A percentile compares a stretch with the other conserved stretches of the same genome.
These are phyloP conservation scores for Dichotomocladium elegans DNA, from an alignment of 371 early-diverging fungal species.

Conservation along the genomic window DNA sequence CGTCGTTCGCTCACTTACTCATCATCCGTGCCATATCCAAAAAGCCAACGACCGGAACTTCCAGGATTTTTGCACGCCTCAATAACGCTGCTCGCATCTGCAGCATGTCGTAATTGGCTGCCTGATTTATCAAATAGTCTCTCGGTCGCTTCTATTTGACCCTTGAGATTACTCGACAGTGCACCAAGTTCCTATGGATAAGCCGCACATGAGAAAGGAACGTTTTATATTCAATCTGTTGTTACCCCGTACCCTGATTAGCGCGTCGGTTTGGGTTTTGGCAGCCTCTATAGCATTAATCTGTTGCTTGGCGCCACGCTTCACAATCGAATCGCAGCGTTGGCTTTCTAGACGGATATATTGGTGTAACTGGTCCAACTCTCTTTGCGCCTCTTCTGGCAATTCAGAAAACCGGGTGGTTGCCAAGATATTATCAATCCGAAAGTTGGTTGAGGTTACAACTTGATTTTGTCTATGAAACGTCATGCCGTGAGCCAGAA, in stretches of 20 bases:
- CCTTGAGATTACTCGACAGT: slow-evolving; percentile 24
- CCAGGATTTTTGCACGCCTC: slow-evolving; percentile 37
- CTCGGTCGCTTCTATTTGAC: slow-evolving; percentile 21
- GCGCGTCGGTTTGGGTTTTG: slow-evolving; percentile 19
- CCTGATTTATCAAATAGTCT: slow-evolving; percentile 26
- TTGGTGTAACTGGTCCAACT: slow-evolving; percentile 35
- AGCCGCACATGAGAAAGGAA: background rate
- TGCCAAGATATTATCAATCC: slow-evolving; percentile 37
- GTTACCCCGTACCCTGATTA: slow-evolving; percentile 25
- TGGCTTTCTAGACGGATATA: slow-evolving; percentile 37
- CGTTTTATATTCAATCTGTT: background rate
- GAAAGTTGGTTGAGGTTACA: slow-evolving; percentile 36
- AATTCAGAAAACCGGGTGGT: slow-evolving; percentile 37
- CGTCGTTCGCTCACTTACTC: slow-evolving; percentile 22
- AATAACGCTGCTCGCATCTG: slow-evolving; percentile 31
- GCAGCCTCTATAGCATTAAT: slow-evolving; percentile 20
- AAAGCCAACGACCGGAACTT: slow-evolving; percentile 32
- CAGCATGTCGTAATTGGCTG: slow-evolving; percentile 33
- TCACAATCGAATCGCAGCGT: slow-evolving; percentile 32
- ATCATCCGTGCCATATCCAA: slow-evolving; percentile 34
- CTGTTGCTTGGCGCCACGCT: slow-evolving; percentile 29
- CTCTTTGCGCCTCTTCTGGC: slow-evolving; percentile 40
- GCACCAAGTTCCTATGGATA: slow-evolving; percentile 34
- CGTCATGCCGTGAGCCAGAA: background rate
- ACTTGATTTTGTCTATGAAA: slow-evolving; percentile 29